Evolutionary conservation across 2,329 filamentous ascomycete species (phyloP).

Genomic region (Curvularia verruculosa): DNA sequence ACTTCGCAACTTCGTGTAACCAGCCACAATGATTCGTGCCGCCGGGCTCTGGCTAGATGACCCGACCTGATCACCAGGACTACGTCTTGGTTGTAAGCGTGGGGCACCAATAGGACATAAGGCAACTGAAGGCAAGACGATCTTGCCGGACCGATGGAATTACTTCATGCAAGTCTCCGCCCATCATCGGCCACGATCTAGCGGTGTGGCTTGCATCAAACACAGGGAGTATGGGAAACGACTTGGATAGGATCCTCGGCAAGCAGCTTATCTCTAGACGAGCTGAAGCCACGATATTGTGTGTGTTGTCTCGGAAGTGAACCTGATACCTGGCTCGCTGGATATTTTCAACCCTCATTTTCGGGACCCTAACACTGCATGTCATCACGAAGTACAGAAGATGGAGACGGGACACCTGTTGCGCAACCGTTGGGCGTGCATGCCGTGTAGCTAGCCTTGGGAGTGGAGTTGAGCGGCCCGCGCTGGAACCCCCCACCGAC

Average conservation of each 20-base stretch:
- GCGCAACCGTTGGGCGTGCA: background rate
- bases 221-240: background rate
- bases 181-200: background rate
- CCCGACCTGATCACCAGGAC: conserved; percentile 5
- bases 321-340: background rate
- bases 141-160: conserved; percentile 2
- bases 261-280: background rate
- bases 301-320: background rate
- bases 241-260: background rate
- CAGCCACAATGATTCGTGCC: background rate
- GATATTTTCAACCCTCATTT: background rate
- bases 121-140: background rate
- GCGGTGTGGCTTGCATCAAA: background rate
- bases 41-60: background rate
- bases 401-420: background rate
- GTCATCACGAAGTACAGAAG: background rate
- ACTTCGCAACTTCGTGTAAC: background rate
- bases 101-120: background rate
- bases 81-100: background rate
- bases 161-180: background rate
- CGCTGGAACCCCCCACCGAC: conserved; percentile 1
- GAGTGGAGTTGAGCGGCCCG: conserved; percentile 1
- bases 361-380: background rate
- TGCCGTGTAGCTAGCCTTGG: background rate
- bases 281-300: background rate